Percentiles rank a stretch among this genome's conserved stretches.
phyloP scores from a whole-genome alignment of 305 asterid species.

The Fraxinus sp. region DNA sequence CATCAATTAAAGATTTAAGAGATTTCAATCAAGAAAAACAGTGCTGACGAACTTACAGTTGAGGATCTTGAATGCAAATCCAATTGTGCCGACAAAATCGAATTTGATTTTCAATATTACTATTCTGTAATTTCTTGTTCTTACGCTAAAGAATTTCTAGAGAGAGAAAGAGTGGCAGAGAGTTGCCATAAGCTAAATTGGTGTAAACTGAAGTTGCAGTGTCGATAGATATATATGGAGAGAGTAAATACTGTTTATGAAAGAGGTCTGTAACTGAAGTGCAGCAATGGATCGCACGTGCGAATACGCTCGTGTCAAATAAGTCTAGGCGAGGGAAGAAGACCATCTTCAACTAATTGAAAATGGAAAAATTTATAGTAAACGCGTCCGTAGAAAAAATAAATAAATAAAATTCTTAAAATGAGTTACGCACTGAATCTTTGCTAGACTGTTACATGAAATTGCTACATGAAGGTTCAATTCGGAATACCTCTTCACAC shows the following conservation, averaged over 20 bases:
- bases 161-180: not conserved
- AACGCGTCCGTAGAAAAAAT: not conserved
- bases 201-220: not conserved
- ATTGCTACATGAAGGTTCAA: not conserved
- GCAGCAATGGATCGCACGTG: conserved; percentile 3
- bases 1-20: not conserved
- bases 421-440: not conserved
- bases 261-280: not conserved
- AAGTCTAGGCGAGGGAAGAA: conserved; percentile 3
- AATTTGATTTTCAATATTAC: not conserved
- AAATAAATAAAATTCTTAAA: not conserved
- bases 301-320: not conserved
- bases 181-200: not conserved
- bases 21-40: not conserved
- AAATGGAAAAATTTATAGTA: not conserved
- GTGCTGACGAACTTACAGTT: not conserved
- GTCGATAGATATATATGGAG: not conserved
- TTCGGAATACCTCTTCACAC: not conserved
- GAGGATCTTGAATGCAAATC: not conserved
- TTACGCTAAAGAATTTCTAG: not conserved
- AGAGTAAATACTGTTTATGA: not conserved
- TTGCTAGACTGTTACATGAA: not conserved
- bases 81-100: conserved; percentile 1
- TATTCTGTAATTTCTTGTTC: conserved; percentile 1
- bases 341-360: not conserved